Conservation (phyloP, 495 filamentous ascomycete species). For the Annulohypoxylon stygium region DNA sequence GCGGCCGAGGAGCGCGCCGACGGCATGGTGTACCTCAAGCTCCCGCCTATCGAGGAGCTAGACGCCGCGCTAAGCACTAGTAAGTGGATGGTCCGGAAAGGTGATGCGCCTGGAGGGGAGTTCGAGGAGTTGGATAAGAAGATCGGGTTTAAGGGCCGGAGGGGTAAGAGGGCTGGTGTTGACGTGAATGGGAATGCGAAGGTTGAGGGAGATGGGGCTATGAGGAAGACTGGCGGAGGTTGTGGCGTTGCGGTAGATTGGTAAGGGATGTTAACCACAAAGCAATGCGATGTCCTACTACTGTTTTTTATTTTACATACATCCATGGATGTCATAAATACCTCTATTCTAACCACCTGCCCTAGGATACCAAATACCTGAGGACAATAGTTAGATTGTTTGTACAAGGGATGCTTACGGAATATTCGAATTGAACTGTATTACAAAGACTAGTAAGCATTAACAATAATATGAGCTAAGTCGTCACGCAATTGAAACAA, state of each 20-base stretch:
- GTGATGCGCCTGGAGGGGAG: constrained; percentile 65
- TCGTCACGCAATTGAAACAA: constrained; percentile 41
- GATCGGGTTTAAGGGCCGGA: constrained; percentile 58
- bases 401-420: background rate
- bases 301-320: background rate
- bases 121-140: constrained; percentile 79
- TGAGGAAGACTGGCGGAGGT: constrained; percentile 52
- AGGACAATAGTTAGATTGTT: background rate
- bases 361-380: background rate
- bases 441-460: constrained; percentile 3
- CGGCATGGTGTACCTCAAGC: constrained; percentile 85
- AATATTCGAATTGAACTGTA: constrained; percentile 5
- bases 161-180: constrained; percentile 53
- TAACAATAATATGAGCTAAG: background rate
- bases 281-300: background rate
- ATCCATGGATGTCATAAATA: background rate
- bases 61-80: constrained; percentile 84
- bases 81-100: constrained; percentile 85
- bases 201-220: constrained; percentile 59
- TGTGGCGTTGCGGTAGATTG: constrained; percentile 74
- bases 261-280: constrained; percentile 58
- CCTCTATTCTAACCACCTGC: background rate
- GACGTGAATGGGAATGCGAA: constrained; percentile 54
- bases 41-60: constrained; percentile 88
- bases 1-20: constrained; percentile 81